phyloP scores from a whole-genome alignment of 2,329 filamentous ascomycete genomes.

The Penicillium olsonii region DNA sequence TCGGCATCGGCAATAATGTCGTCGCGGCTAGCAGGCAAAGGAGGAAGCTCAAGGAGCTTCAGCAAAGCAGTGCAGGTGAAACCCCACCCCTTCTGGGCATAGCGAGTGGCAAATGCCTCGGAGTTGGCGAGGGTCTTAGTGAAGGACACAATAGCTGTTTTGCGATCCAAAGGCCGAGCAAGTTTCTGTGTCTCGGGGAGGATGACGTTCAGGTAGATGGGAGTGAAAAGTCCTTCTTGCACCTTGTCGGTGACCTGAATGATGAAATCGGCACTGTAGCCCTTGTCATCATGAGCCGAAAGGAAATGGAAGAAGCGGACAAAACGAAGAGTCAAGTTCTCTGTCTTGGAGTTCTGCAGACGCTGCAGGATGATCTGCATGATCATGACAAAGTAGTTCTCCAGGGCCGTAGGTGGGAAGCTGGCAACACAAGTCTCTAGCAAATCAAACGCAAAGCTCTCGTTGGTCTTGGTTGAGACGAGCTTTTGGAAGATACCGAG shows the following conservation, averaged over 20 bases:
- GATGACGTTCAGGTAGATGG: slow-evolving; percentile 78
- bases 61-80: slow-evolving; percentile 88
- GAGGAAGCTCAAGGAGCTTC: slow-evolving; percentile 85
- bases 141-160: slow-evolving; percentile 88
- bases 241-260: slow-evolving; percentile 80
- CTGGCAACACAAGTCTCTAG: slow-evolving; percentile 76
- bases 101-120: slow-evolving; percentile 75
- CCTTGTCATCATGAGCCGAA: slow-evolving; percentile 73
- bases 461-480: slow-evolving; percentile 77
- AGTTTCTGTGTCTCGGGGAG: slow-evolving; percentile 88
- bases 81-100: slow-evolving; percentile 80
- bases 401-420: slow-evolving; percentile 68
- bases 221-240: slow-evolving; percentile 75
- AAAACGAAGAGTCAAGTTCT: slow-evolving; percentile 83
- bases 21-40: slow-evolving; percentile 68
- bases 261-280: slow-evolving; percentile 91
- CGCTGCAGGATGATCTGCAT: slow-evolving; percentile 78
- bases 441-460: slow-evolving; percentile 84
- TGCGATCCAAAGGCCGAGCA: slow-evolving; percentile 83
- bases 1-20: slow-evolving; percentile 84
- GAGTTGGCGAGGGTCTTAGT: slow-evolving; percentile 91
- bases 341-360: slow-evolving; percentile 71
- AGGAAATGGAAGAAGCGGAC: slow-evolving; percentile 94
- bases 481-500: slow-evolving; percentile 97
- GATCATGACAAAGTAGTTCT: slow-evolving; percentile 77